Base-by-base conservation (phyloP, 2,329 filamentous ascomycete genomes). In the Pseudopithomyces chartarum region DNA sequence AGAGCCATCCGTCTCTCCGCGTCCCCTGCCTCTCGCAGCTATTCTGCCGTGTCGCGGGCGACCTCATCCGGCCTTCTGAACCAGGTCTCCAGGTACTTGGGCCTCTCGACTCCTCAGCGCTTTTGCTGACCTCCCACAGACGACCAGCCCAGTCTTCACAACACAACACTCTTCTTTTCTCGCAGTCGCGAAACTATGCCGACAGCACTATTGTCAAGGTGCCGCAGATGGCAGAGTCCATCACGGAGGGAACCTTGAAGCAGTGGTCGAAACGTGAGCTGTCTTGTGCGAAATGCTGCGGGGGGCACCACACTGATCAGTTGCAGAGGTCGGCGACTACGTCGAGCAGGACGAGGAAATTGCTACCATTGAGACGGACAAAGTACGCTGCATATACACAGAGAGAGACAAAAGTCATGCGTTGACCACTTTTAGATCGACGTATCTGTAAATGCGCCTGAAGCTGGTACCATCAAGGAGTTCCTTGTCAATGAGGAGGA, bases 281-380 rank as follows among this genome's bases (percentile, higher is more conserved):
- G 17, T 43, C 54, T n/a, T 56, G 15, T 23, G 29, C 7, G 34
- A 8, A 10, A 19, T 17, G 13, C 15, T 26, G 15, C 4, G 17
- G 1, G 20, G 34, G 44, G 47, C 34, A 32, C 19, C 12, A 38
- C 13, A 50, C 65, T 65, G 53, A 73, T 49, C 38, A 10, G 39
- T 52, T 13, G 56, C 63, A 86, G 84, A 94, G 80, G 82, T 97
- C 68, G 95, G 95, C 71, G 95, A 99, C 76, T 93, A 87, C 69
- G 93, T 99, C 51, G 92, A 96, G 81, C 89, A 89, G 70, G 95
- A 99, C 73, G 95, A 98, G 80, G 95, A 99, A 78, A 94, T 99
- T 76, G 95, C 95, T 32, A 97, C 94, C 48, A 99, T 99, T 73
- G 95, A 99, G 80, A 99, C 95, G 13, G 95, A 99, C 85, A 99